These are phyloP conservation scores for Stentor coeruleus DNA, from an alignment of 73 alveolate species.

Conservation along the genomic window DNA sequence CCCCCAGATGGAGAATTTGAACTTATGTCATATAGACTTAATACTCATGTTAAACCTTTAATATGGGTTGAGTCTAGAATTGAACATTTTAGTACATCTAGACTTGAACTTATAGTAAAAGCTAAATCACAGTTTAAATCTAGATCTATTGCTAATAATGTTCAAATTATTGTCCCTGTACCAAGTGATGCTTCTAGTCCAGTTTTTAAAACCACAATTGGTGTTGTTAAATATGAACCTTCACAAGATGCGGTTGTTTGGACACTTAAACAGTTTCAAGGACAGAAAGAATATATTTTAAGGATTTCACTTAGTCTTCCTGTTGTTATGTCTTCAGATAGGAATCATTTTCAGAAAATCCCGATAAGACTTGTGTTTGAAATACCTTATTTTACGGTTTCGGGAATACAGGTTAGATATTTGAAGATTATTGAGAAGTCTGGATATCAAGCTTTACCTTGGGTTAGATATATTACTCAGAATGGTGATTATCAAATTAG, in stretches of 20 bases:
- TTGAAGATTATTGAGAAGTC: constrained; percentile 94
- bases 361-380: constrained; percentile 95
- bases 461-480: constrained; percentile 93
- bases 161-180: constrained; percentile 93
- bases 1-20: constrained; percentile 99
- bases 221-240: constrained; percentile 87
- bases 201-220: constrained; percentile 85
- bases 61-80: constrained; percentile 80
- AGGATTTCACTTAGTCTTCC: constrained; percentile 97
- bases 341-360: constrained; percentile 64
- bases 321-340: constrained; percentile 75
- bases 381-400: constrained; percentile 95
- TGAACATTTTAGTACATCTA: constrained; percentile 52
- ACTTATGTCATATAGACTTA: constrained; percentile 91
- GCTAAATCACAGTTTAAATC: constrained; percentile 93
- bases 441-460: constrained; percentile 92
- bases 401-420: constrained; percentile 92
- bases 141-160: constrained; percentile 94
- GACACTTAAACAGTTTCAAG: constrained; percentile 96
- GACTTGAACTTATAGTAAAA: constrained; percentile 78
- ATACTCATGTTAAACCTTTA: constrained; percentile 76
- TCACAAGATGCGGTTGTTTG: constrained; percentile 93
- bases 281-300: constrained; percentile 95
- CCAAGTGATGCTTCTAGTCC: constrained; percentile 97
- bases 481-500: constrained; percentile 94